A percentile compares a stretch with the other conserved stretches of the same genome.
These are phyloP conservation scores for Aspergillus biplanus DNA, from an alignment of 495 filamentous ascomycete species.

Conservation along the genomic window DNA sequence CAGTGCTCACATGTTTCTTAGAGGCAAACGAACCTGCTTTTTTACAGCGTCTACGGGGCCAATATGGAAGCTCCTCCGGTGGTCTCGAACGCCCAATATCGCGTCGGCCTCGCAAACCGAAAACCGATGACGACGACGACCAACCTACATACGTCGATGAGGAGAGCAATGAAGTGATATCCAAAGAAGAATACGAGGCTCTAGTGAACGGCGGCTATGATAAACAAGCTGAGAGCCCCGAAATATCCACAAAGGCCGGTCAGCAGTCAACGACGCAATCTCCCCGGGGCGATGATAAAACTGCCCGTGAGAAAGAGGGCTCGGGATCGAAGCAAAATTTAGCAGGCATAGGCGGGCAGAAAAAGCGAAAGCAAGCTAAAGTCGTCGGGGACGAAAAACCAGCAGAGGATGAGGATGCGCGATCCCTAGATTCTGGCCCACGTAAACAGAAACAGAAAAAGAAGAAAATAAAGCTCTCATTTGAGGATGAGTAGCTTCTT, in stretches of 20 bases:
- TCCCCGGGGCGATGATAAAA: constrained; percentile 20
- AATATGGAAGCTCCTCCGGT: constrained; percentile 42
- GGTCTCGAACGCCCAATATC: constrained; percentile 46
- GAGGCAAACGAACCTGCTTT: constrained; percentile 53
- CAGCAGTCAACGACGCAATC: constrained; percentile 14
- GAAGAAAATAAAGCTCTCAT: constrained; percentile 53
- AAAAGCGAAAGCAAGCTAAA: constrained; percentile 50
- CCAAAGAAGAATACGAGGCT: constrained; percentile 52
- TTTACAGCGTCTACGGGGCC: constrained; percentile 47
- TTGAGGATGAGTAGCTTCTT: constrained; percentile 35
- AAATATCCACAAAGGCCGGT: constrained; percentile 19
- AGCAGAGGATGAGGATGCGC: constrained; percentile 30
- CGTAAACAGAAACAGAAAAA: constrained; percentile 47
- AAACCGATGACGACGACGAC: constrained; percentile 46
- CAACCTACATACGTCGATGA: constrained; percentile 54
- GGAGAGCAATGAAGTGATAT: constrained; percentile 51
- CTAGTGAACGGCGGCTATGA: constrained; percentile 33
- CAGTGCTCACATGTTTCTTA: constrained; percentile 16
- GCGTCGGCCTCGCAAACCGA: constrained; percentile 42
- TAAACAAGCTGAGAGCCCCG: constrained; percentile 25
- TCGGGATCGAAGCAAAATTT: constrained; percentile 39
- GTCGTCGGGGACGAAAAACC: constrained; percentile 41
- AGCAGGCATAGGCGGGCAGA: constrained; percentile 46
- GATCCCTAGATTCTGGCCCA: constrained; percentile 28
- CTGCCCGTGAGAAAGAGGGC: constrained; percentile 24